Conservation (phyloP, 2,329 filamentous ascomycete species). For the Fusarium begoniae region DNA sequence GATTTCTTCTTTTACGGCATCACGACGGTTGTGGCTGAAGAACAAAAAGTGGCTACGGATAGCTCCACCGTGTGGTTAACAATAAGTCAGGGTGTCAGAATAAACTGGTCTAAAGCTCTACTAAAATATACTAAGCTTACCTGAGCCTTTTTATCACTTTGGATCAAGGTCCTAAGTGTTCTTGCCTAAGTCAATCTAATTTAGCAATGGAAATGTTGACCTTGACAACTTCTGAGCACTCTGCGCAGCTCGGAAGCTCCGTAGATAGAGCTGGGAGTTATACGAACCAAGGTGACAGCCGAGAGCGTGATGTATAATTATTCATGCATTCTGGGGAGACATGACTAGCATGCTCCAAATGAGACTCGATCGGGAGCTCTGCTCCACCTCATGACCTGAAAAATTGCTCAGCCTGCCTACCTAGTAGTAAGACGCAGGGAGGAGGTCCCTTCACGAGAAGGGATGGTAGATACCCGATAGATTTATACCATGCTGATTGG, state of each 20-base stretch:
- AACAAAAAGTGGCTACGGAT: background rate
- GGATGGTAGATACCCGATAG: background rate
- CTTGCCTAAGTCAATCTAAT: background rate
- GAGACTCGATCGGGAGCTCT: background rate
- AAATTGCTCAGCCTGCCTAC: background rate
- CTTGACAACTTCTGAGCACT: background rate
- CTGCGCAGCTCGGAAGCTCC: background rate
- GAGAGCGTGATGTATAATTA: background rate
- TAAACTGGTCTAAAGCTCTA: background rate
- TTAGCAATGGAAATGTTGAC: background rate
- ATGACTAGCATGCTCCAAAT: background rate
- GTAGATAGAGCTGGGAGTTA: background rate
- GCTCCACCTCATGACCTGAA: background rate
- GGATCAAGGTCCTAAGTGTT: background rate
- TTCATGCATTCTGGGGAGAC: background rate
- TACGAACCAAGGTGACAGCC: background rate
- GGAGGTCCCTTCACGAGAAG: background rate
- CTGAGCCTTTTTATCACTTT: background rate
- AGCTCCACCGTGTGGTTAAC: background rate
- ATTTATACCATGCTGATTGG: background rate
- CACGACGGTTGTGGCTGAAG: slow-evolving; percentile 19
- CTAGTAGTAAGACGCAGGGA: background rate
- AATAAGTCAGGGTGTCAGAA: background rate
- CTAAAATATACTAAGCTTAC: background rate
- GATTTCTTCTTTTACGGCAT: slow-evolving; percentile 8